Evolutionary conservation across 2,329 filamentous ascomycete genomes (phyloP).

Genomic region (Amylocarpus encephaloides): DNA sequence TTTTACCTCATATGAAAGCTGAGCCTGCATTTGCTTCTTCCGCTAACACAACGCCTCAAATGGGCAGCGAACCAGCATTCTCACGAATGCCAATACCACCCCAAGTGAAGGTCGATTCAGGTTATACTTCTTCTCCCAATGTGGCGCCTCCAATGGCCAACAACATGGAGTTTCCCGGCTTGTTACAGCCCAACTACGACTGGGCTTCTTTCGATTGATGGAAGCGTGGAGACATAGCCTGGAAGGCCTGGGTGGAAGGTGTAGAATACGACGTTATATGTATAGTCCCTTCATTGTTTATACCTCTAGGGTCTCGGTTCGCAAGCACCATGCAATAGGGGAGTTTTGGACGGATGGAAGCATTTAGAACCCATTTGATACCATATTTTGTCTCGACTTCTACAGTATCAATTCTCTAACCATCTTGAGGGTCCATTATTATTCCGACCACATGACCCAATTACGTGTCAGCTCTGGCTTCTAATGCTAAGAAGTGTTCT

Average conservation of each 20-base stretch:
- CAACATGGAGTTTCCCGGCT: not conserved
- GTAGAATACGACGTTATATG: not conserved
- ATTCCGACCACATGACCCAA: no score
- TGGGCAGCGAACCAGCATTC: not conserved
- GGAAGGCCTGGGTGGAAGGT: not conserved
- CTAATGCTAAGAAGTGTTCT: no score
- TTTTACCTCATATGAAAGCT: not conserved
- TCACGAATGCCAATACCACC: not conserved
- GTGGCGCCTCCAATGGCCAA: not conserved
- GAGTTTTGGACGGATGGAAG: not conserved
- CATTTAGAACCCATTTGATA: not conserved
- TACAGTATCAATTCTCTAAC: no score
- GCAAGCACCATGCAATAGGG: not conserved
- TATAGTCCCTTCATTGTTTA: not conserved
- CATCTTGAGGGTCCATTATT: no score
- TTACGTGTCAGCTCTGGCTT: no score
- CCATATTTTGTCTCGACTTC: not conserved
- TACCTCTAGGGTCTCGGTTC: not conserved
- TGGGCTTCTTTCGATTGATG: not conserved
- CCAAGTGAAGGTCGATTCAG: not conserved
- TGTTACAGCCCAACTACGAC: not conserved
- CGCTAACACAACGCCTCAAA: not conserved
- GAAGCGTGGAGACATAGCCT: not conserved
- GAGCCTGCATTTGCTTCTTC: not conserved
- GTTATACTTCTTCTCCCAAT: not conserved